A percentile compares a stretch with the other conserved stretches of the same genome.
Evolutionary conservation across 805 yeast species (phyloP).

Genomic region (Saccharomycopsis sp.): DNA sequence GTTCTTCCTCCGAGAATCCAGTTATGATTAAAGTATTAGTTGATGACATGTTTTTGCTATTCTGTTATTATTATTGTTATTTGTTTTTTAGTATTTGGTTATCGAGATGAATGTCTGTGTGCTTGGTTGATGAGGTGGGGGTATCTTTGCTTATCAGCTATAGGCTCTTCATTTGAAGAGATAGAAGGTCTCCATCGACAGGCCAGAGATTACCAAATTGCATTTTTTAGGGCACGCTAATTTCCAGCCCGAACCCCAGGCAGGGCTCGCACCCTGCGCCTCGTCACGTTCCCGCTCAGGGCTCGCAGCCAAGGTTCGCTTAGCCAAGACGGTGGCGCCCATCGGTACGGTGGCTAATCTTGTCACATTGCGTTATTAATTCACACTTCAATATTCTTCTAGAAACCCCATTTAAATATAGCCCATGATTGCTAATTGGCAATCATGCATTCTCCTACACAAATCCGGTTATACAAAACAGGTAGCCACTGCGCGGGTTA

Average conservation of each 20-base stretch:
- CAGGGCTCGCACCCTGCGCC: neutral
- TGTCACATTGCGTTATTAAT: neutral
- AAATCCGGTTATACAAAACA: neutral
- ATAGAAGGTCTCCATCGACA: too few relatives aligned
- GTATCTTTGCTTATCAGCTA: too few relatives aligned
- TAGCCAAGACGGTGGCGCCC: too few relatives aligned
- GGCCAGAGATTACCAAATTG: neutral
- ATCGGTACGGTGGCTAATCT: neutral
- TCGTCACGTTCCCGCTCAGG: neutral
- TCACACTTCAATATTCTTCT: neutral
- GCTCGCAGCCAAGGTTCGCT: too few relatives aligned
- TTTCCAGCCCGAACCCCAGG: neutral
- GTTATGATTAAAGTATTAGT: slow-evolving; percentile 28
- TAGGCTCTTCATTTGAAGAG: too few relatives aligned
- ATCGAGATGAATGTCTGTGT: too few relatives aligned
- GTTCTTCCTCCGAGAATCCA: slow-evolving; percentile 19
- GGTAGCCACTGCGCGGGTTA: too few relatives aligned
- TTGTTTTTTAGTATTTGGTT: neutral
- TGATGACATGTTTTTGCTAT: slow-evolving; percentile 6
- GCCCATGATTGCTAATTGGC: too few relatives aligned
- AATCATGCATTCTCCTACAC: neutral
- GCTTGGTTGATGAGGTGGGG: too few relatives aligned
- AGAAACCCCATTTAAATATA: neutral
- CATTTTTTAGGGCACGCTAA: neutral
- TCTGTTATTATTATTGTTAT: neutral